A percentile compares a stretch with the other conserved stretches of the same genome.
Evolutionary conservation across 2,329 filamentous ascomycete species (phyloP).

Genomic region (Fusarium coffeatum): DNA sequence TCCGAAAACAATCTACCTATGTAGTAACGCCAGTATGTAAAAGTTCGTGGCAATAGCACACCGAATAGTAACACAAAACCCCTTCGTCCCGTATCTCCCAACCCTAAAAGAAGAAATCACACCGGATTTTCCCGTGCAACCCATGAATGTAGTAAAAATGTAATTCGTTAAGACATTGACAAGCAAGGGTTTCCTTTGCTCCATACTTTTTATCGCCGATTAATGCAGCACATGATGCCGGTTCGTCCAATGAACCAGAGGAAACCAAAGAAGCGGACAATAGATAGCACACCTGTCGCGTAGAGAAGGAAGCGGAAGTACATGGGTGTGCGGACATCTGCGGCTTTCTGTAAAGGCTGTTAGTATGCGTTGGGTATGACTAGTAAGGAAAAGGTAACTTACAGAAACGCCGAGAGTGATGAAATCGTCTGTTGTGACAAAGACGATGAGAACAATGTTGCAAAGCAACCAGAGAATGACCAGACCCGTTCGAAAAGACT

Average conservation of each 20-base stretch:
- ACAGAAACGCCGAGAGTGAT: slow-evolving; percentile 38
- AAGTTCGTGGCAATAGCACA: slow-evolving; percentile 3
- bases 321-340: slow-evolving; percentile 34
- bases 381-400: slow-evolving; percentile 1
- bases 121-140: neutral
- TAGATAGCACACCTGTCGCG: slow-evolving; percentile 40
- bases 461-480: slow-evolving; percentile 43
- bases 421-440: slow-evolving; percentile 43
- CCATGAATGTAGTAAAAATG: slow-evolving; percentile 11
- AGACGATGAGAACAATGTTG: slow-evolving; percentile 43
- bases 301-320: slow-evolving; percentile 43
- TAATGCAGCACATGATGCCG: slow-evolving; percentile 44
- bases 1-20: slow-evolving; percentile 3
- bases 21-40: slow-evolving; percentile 12
- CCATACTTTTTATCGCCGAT: slow-evolving; percentile 32
- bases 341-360: slow-evolving; percentile 28
- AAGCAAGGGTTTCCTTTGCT: neutral
- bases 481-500: slow-evolving; percentile 43
- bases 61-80: slow-evolving; percentile 8
- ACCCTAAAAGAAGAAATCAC: neutral
- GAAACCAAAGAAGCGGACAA: slow-evolving; percentile 42
- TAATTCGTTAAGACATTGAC: slow-evolving; percentile 21
- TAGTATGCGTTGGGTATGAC: neutral
- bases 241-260: slow-evolving; percentile 44
- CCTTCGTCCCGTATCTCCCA: neutral